phyloP scores from a whole-genome alignment of 768 basidiomycete genomes.

The Lactifluus echinatus region DNA sequence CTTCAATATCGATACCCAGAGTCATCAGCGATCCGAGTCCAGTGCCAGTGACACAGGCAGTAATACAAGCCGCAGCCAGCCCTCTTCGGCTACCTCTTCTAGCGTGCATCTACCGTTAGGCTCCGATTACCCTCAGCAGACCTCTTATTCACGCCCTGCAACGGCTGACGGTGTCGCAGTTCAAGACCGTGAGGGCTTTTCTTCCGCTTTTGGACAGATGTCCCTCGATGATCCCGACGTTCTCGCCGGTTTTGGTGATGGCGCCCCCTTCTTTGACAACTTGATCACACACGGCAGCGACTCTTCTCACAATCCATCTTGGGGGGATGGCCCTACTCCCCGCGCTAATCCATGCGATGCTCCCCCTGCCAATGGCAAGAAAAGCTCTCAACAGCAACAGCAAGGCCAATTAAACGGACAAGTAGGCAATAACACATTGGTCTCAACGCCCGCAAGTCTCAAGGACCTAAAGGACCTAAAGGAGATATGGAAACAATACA shows the following conservation, averaged over 20 bases:
- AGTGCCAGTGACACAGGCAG: conserved; percentile 38
- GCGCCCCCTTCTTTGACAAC: conserved; percentile 50
- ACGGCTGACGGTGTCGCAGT: conserved; percentile 16
- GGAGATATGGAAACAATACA: conserved; percentile 69
- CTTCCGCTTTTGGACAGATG: conserved; percentile 61
- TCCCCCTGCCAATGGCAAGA: conserved; percentile 20
- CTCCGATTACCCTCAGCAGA: conserved; percentile 21
- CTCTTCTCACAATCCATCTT: conserved; percentile 7
- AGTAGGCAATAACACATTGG: conserved; percentile 25
- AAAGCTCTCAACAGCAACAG: conserved; percentile 17
- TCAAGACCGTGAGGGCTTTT: conserved; percentile 26
- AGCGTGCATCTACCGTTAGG: conserved; percentile 41
- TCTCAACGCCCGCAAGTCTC: conserved; percentile 27
- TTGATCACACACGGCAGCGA: conserved; percentile 2
- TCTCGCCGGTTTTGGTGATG: conserved; percentile 52
- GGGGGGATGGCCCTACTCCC: conserved; percentile 18
- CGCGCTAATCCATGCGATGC: conserved; percentile 15
- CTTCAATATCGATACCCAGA: conserved; percentile 20
- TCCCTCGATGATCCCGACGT: conserved; percentile 66
- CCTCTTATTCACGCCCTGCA: conserved; percentile 19
- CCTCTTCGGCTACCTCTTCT: conserved; percentile 49
- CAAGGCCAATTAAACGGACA: conserved; percentile 19
- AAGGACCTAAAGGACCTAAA: conserved; percentile 52
- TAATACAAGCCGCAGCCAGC: conserved; percentile 35
- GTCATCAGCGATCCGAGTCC: conserved; percentile 22